A percentile compares a stretch with the other conserved stretches of the same genome.
Conservation (phyloP, 306 rosid genomes). For the Canavalia ensiformis region DNA sequence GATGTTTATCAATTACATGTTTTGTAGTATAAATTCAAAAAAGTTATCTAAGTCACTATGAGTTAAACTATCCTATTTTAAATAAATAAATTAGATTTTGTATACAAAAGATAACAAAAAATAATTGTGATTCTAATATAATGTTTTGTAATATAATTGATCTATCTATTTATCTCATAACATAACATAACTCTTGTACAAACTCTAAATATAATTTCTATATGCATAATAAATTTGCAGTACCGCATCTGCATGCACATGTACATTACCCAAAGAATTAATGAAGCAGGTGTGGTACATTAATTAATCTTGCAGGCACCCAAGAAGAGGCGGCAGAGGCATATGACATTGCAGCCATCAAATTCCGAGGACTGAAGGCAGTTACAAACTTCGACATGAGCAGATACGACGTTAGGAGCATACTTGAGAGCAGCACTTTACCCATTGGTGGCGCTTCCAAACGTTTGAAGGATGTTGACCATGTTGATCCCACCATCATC, state of each 20-base stretch:
- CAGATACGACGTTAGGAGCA: constrained; percentile 80
- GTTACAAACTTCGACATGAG: constrained; percentile 94
- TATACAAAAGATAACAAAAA: too few species aligned
- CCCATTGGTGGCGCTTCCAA: constrained; percentile 83
- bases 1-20: too few species aligned
- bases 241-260: background rate
- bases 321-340: constrained; percentile 99
- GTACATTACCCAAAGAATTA: background rate
- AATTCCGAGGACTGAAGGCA: constrained; percentile 85
- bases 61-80: too few species aligned
- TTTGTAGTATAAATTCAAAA: too few species aligned
- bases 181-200: too few species aligned
- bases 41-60: too few species aligned
- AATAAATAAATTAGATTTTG: too few species aligned
- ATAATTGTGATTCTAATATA: too few species aligned
- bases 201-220: too few species aligned
- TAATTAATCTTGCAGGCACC: constrained; percentile 55
- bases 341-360: constrained; percentile 91
- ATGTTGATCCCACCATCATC: constrained; percentile 49
- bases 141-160: too few species aligned
- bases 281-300: background rate
- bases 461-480: constrained; percentile 73
- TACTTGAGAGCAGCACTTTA: constrained; percentile 74
- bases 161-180: too few species aligned
- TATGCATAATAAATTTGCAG: background rate